Base-by-base conservation (phyloP, 2,329 filamentous ascomycete species). In the Aspergillus sp. region DNA sequence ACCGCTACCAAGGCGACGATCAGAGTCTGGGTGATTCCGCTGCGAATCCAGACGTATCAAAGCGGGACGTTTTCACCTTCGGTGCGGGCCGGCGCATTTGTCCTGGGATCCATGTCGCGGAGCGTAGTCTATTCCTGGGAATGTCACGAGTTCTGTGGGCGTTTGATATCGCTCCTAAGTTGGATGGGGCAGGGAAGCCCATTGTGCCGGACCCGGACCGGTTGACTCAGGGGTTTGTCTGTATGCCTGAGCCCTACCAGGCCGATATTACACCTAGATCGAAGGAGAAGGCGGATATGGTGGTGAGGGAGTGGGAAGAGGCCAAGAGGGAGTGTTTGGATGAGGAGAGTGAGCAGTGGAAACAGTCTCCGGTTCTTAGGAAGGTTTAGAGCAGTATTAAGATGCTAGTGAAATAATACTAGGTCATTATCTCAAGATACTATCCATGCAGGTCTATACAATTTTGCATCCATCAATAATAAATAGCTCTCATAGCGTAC, bases 21-120 rank as follows among this genome's bases (percentile, higher is more conserved):
- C 40, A 59, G 52, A 38, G 63, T 59, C 10, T 60, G 41, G 65
- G 67, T 26, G 64, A 68, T 39, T 57, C 64, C 2, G 58, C 59
- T 4, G 52, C 50, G 0, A 64, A 71, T 26, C 50, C 66, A 0
- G 68, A 73, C 44, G 59, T 63, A 0, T 59, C 62, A 1, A 67
- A 76, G 54, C 67, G 76, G 9, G 77, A 79, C 42, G 71, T 75
- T 6, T 80, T 77, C 57, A 71, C 68, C 0, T 82, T 79, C 46
- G 78, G 79, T 19, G 74, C 73, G 6, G 78, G 79, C 1, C 67
- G 78, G 4, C 68, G 79, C 27, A 71, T 81, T 39, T 83, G 80
- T 57, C 78, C 74, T 3, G 80, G 79, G 0, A 75, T 78, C 29
- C 74, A 79, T 44, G 65, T 82, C 2, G 76, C 75, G 0, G 72